phyloP scores from a whole-genome alignment of 148 eudicot species.

The Simmondsia chinensis region DNA sequence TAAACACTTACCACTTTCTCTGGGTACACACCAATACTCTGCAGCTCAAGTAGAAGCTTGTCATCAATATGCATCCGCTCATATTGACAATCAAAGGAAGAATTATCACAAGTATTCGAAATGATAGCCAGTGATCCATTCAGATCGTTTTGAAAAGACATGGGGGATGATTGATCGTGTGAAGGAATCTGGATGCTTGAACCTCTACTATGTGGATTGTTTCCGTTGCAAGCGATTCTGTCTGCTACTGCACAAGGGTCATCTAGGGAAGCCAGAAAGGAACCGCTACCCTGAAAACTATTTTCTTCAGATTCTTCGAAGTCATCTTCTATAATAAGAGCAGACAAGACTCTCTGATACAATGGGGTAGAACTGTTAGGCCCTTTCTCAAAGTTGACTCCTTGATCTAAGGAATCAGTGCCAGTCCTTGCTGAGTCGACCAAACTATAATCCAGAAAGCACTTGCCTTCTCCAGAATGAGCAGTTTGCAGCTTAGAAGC shows the following conservation, averaged over 20 bases:
- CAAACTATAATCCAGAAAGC: slow-evolving; percentile 24
- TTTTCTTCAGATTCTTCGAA: slow-evolving; percentile 55
- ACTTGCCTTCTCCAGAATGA: slow-evolving; percentile 25
- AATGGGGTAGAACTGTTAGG: slow-evolving; percentile 34
- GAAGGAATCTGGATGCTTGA: slow-evolving; percentile 23
- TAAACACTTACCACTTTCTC: slow-evolving; percentile 91
- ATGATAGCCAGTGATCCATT: slow-evolving; percentile 26
- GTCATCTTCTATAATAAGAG: slow-evolving; percentile 77
- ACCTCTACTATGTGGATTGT: slow-evolving; percentile 25
- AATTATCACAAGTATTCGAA: slow-evolving; percentile 22
- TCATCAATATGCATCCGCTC: slow-evolving; percentile 54
- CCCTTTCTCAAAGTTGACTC: too few species aligned
- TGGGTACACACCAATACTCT: slow-evolving; percentile 64
- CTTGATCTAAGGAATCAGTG: too few species aligned
- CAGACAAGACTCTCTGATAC: slow-evolving; percentile 83
- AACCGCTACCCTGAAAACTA: slow-evolving; percentile 17
- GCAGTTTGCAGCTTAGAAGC: slow-evolving; percentile 15
- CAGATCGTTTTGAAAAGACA: slow-evolving; percentile 22
- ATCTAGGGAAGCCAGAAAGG: slow-evolving; percentile 17
- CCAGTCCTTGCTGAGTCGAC: slow-evolving; percentile 27
- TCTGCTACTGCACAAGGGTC: slow-evolving; percentile 23
- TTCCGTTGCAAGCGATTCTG: slow-evolving; percentile 48
- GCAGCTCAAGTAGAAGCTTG: slow-evolving; percentile 69
- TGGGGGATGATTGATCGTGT: slow-evolving; percentile 33
- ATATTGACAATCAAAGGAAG: slow-evolving; percentile 45